Base-by-base conservation (phyloP, 2,329 filamentous ascomycete genomes). In the Blastomyces gilchristii region DNA sequence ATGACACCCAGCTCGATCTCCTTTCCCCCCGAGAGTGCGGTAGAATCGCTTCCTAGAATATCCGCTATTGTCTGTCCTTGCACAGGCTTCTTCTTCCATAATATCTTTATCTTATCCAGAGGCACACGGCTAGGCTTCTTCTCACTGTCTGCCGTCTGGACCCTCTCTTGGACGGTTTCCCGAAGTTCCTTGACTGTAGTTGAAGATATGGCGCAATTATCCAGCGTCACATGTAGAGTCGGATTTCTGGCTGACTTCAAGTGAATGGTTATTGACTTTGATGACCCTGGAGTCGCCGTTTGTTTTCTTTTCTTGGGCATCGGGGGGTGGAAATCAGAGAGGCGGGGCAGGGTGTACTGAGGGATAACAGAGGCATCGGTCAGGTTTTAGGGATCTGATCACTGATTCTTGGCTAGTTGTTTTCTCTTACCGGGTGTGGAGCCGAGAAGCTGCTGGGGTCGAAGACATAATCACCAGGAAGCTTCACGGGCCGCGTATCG, bases 391-490 rank as follows among this genome's bases (percentile, higher is more conserved):
- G 6, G 7, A n/a, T 49, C 16, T 7, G 22, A 49, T 59, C 25
- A 16, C 39, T 47, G 25, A 43, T 22, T 45, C 14, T 18, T 16
- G 34, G 5, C 12, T 45, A 22, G 28, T 31, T 28, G 57, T 1
- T 28, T 28, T 64, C 56, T 68, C 86, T 39, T 83, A 97, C 93
- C 18, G 91, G 88, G 67, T 86, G 82, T 66, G 89, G 85, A 34
- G 88, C 80, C 31, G 90, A 88, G 73, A 93, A 92, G 68, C 82
- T 85, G 70, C 86, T 87, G 59, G 90, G 86, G 72, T 97, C 90
- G 76, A 93, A 90, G 75, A 95, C 87, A 85, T 97, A 89, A 75
- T 97, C 91, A 67, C 89, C 81, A n/a, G 88, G 86, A 67, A 97
- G 84, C 80, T 92, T 95, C 70, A 86, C 76, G 8, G 91, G 88